Percentiles rank a stretch among this genome's conserved stretches.
phyloP scores from a whole-genome alignment of 306 rosid genomes.

The Senna siamea region DNA sequence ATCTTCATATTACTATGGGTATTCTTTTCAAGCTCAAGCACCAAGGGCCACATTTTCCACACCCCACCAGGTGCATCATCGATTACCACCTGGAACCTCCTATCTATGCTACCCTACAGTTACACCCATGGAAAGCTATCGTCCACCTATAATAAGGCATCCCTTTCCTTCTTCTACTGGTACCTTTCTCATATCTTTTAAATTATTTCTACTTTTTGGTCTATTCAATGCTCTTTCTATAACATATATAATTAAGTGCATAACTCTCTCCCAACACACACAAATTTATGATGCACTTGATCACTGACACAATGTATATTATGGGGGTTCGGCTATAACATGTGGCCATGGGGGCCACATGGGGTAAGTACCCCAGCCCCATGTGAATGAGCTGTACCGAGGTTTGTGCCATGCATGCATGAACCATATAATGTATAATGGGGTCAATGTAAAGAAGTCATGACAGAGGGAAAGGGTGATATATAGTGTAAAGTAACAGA shows the following conservation, averaged over 20 bases:
- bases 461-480: constrained; percentile 51
- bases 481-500: constrained; percentile 61
- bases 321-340: constrained; percentile 35
- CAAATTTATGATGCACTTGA: constrained; percentile 30
- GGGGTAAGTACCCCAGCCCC: constrained; percentile 59
- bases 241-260: too few relatives aligned
- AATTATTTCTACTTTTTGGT: too few relatives aligned
- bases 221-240: too few relatives aligned
- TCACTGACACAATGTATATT: constrained; percentile 38
- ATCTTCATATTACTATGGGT: constrained; percentile 80
- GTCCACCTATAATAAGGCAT: constrained; percentile 50
- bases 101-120: constrained; percentile 48
- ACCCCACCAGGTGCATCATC: constrained; percentile 59
- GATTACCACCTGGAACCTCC: constrained; percentile 51
- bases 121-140: constrained; percentile 48
- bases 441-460: too few relatives aligned
- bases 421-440: constrained; percentile 47
- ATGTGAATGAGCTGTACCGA: constrained; percentile 92
- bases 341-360: constrained; percentile 47
- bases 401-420: too few relatives aligned
- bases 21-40: constrained; percentile 72
- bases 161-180: constrained; percentile 57
- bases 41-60: constrained; percentile 63
- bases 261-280: background rate
- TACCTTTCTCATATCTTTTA: constrained; percentile 24